Percentiles rank a stretch among this genome's conserved stretches.
phyloP scores from a whole-genome alignment of 2,329 filamentous ascomycete genomes.

The Alternaria gaisen region DNA sequence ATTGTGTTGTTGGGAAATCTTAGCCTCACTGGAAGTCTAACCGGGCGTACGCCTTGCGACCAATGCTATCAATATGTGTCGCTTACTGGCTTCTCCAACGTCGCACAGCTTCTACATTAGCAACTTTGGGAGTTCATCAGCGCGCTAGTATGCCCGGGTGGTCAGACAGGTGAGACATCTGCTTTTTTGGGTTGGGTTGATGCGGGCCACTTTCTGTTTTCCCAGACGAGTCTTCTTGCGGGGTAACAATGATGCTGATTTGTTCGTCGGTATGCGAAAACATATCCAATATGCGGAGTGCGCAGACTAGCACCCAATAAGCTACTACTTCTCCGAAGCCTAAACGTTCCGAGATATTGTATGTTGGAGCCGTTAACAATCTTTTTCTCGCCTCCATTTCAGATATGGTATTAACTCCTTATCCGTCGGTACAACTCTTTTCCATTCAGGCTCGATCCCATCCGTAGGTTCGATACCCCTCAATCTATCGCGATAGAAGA shows the following conservation, averaged over 20 bases:
- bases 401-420: constrained; percentile 90
- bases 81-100: background rate
- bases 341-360: background rate
- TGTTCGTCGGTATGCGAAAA: background rate
- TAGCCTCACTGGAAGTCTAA: background rate
- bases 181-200: background rate
- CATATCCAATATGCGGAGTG: constrained; percentile 7
- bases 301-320: background rate
- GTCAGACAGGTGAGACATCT: constrained; percentile 1
- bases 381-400: constrained; percentile 90
- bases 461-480: constrained; percentile 66
- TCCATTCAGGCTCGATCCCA: constrained; percentile 85
- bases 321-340: background rate
- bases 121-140: background rate
- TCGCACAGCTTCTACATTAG: constrained; percentile 2
- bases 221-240: background rate
- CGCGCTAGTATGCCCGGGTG: background rate
- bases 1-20: background rate
- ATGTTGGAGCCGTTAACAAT: constrained; percentile 47
- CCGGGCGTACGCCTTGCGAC: background rate
- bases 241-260: constrained; percentile 2
- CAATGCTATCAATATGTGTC: background rate
- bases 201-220: background rate
- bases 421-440: constrained; percentile 80
- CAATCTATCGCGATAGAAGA: constrained; percentile 85